Evolutionary conservation across 2,329 filamentous ascomycete genomes (phyloP), one percentile per base, ranked within the genome.

Genomic region (Colletotrichum sojae): DNA sequence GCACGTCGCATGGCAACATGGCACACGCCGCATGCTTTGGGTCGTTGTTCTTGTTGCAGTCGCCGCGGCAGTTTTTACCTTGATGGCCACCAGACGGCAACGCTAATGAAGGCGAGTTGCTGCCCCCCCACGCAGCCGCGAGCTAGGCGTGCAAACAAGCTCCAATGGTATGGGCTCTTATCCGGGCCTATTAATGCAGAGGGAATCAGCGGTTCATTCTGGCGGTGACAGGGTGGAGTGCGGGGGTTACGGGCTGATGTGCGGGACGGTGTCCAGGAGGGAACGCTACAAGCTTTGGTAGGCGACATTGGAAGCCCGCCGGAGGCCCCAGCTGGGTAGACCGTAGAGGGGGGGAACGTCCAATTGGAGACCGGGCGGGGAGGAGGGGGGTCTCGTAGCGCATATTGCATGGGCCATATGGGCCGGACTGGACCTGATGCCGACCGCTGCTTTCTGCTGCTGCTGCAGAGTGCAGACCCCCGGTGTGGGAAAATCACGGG

Each of bases 401-500:
- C 61, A 65, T 48, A 45, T 51, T 59, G 54, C 39, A 53, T 66
- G 55, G 66, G 56, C 66, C 62, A 49, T 27, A 53, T 66, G 55
- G 66, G 56, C 66, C 55, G 62, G 66, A 66, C 62, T 69, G 66
- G 62, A 46, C 62, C 66, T 49, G 40, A 36, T 36, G 31, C 61
- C 61, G 18, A 51, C 58, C 48, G 58, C 58, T 60, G 18, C 31
- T 27, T 25, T 25, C 22, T 25, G 22, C 22, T 25, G 3, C 22
- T 61, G 46, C 58, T 52, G 48, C 58, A 69, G 49, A 60, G 22
- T 25, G 22, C 22, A 25, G 22, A 25, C 22, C 22, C 53, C 27
- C 56, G 63, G 67, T 43, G 46, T 25, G 22, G 22, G 57, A 68
- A 70, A 70, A 63, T 70, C 67, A 70, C 67, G 67, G 67, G 67